Conservation (phyloP, 2,329 filamentous ascomycete species). For the Teratosphaeria epicoccoides region DNA sequence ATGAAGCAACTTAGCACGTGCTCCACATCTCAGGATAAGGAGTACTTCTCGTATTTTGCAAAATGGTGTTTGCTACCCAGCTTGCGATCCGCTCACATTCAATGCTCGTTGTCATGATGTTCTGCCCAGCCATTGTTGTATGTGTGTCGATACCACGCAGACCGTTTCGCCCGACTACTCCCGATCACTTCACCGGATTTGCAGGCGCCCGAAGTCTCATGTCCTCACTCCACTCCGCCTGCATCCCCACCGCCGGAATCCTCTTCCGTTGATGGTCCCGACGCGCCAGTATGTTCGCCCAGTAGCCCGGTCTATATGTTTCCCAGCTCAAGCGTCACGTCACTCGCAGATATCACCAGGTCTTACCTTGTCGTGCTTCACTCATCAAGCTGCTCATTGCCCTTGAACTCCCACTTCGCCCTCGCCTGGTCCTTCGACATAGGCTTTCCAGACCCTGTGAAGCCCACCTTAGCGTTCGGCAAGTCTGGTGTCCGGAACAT, state of each 20-base stretch:
- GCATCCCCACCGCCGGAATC: no score
- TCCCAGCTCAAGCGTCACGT: background rate
- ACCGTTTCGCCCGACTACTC: background rate
- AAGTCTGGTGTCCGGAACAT: slow-evolving; percentile 60
- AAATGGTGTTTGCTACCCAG: background rate
- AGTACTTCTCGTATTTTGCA: slow-evolving; percentile 3
- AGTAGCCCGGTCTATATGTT: no score
- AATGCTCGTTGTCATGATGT: background rate
- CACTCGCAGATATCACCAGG: background rate
- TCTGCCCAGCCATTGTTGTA: background rate
- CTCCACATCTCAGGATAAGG: background rate
- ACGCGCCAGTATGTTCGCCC: background rate
- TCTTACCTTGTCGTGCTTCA: background rate
- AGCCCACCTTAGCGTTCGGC: slow-evolving; percentile 81
- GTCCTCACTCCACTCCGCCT: no score
- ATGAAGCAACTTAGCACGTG: slow-evolving; percentile 3
- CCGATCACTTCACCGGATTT: no score
- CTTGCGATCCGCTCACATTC: background rate
- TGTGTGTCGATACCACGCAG: background rate
- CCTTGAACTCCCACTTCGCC: slow-evolving; percentile 17
- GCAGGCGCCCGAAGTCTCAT: no score
- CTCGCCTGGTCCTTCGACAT: slow-evolving; percentile 71
- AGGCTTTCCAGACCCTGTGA: slow-evolving; percentile 85
- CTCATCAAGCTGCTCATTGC: slow-evolving; percentile 5
- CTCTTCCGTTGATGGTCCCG: no score